These are phyloP conservation scores for Lepidopterella palustris DNA, from an alignment of 495 filamentous ascomycete genomes.

Conservation along the genomic window DNA sequence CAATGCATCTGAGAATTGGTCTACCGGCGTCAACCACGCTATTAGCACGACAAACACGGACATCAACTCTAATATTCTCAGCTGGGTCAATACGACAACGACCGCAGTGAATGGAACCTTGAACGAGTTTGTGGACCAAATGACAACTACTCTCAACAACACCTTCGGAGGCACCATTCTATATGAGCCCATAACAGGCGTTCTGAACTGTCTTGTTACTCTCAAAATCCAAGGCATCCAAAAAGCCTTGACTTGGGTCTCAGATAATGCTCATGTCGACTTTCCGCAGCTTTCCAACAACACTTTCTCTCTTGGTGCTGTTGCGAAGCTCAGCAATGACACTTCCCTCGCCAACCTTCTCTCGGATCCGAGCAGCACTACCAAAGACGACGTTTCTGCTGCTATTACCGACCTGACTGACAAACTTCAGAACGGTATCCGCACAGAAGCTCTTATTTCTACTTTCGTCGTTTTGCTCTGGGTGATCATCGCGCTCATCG, in stretches of 20 bases:
- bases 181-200: conserved; percentile 60
- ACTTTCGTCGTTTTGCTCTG: conserved; percentile 63
- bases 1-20: conserved; percentile 71
- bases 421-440: conserved; percentile 57
- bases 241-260: conserved; percentile 81
- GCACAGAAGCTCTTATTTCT: conserved; percentile 71
- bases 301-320: conserved; percentile 76
- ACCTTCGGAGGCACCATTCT: conserved; percentile 80
- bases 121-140: conserved; percentile 69
- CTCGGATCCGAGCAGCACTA: conserved; percentile 56
- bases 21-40: conserved; percentile 64
- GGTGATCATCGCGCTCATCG: conserved; percentile 68
- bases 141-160: conserved; percentile 59
- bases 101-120: conserved; percentile 77
- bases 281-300: conserved; percentile 74
- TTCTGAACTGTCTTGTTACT: conserved; percentile 45
- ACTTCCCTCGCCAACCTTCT: conserved; percentile 62
- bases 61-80: conserved; percentile 78
- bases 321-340: conserved; percentile 49
- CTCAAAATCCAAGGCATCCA: conserved; percentile 53
- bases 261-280: conserved; percentile 73
- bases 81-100: conserved; percentile 82
- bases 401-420: conserved; percentile 61
- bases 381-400: conserved; percentile 72
- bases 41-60: conserved; percentile 60